A percentile compares a stretch with the other conserved stretches of the same genome.
These are phyloP conservation scores for Mycena capillaripes DNA, from an alignment of 768 basidiomycete species.

Conservation along the genomic window DNA sequence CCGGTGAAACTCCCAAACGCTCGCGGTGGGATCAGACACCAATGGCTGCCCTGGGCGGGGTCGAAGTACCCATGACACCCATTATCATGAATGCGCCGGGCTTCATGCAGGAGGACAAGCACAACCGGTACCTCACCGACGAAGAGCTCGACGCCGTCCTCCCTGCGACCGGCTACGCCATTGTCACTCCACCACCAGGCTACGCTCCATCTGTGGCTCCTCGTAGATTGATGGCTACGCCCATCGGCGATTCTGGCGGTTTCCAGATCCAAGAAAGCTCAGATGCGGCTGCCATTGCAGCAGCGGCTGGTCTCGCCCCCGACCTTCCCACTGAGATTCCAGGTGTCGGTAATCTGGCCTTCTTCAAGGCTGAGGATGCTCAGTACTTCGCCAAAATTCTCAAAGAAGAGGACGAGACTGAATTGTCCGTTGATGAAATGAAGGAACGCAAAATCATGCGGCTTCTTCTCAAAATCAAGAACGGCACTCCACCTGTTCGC, in stretches of 20 bases:
- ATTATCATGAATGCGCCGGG: constrained; percentile 93
- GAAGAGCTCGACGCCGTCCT: constrained; percentile 95
- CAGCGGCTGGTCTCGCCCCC: constrained; percentile 91
- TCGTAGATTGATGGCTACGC: constrained; percentile 72
- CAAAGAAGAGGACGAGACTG: constrained; percentile 95
- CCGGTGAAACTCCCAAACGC: constrained; percentile 83
- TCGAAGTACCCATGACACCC: constrained; percentile 77
- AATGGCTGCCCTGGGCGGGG: constrained; percentile 56
- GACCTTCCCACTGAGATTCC: constrained; percentile 98
- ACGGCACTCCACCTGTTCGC: constrained; percentile 97
- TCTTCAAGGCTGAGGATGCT: constrained; percentile 98
- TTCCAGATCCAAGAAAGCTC: constrained; percentile 98
- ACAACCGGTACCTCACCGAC: constrained; percentile 95
- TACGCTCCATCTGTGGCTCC: constrained; percentile 86
- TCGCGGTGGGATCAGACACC: constrained; percentile 99
- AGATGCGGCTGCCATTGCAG: constrained; percentile 88
- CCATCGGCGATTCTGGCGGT: constrained; percentile 75
- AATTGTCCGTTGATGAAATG: constrained; percentile 95
- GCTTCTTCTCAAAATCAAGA: constrained; percentile 97
- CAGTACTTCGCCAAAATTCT: constrained; percentile 97
- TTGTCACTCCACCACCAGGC: constrained; percentile 94
- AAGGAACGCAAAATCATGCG: constrained; percentile 99
- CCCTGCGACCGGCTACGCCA: constrained; percentile 87
- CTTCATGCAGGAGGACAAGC: constrained; percentile 93
- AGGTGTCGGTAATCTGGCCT: constrained; percentile 95